Evolutionary conservation across 2,329 filamentous ascomycete genomes (phyloP), one percentile per base, ranked within the genome.

Genomic region (Teratosphaeria gauchensis): DNA sequence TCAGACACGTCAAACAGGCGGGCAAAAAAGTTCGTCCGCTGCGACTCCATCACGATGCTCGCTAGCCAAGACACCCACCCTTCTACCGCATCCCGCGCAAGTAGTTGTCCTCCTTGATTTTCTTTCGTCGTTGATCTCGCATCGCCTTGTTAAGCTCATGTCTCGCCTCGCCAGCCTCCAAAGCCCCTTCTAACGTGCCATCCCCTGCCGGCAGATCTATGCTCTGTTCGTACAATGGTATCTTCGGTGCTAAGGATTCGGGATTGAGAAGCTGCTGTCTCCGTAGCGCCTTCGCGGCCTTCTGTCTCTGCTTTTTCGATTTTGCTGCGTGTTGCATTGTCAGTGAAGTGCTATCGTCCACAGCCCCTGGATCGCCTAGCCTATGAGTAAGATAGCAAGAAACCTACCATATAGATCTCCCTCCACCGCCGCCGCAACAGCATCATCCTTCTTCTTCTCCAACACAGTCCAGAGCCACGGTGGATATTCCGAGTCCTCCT

Each of bases 41-140:
- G 16, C 42, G n/a, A 3, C 4, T 16, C 42, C 11, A 19, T 16
- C 42, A 19, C n/a, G 16, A 19, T 48, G n/a, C 42, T 21, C 42
- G 19, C 42, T 16, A 4, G 16, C 42, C 5, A 19, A n/a, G 9
- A 48, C 42, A 6, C n/a, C 42, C n/a, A 19, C 6, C 42, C 42
- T 19, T 48, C 51, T 53, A 55, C 28, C 46, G 33, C 57, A 59
- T 55, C 56, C 32, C 32, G n/a, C 62, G 89, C 75, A 94, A 82
- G 81, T 91, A 94, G 77, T 94, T 94, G 71, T 75, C 76, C 79
- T 94, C 89, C 83, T 92, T 92, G 70, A 94, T 94, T 75, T 81
- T 83, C 60, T 82, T 83, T 75, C 86, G 84, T 71, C 89, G 80
- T 77, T 90, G 87, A 72, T 82, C 82, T 69, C 89, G 82, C 87